phyloP scores from a whole-genome alignment of 495 filamentous ascomycete genomes.

The Trichoderma orchidacearum region DNA sequence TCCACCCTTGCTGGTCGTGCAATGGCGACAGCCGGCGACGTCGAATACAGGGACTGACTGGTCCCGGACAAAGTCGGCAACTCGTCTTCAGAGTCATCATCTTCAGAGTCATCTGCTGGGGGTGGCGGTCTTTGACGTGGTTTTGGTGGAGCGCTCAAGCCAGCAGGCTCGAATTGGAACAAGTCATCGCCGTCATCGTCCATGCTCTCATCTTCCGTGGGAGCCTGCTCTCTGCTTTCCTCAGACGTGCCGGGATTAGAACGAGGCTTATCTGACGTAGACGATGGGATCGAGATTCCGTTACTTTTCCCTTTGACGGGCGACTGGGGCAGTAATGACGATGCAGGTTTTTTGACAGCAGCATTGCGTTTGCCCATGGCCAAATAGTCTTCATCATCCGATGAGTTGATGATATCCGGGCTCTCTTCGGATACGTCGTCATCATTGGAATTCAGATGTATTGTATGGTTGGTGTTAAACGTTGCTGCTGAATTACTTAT shows the following conservation, averaged over 20 bases:
- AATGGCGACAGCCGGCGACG: constrained; percentile 9
- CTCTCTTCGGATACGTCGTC: not conserved
- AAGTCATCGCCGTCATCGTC: constrained; percentile 6
- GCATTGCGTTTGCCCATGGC: not conserved
- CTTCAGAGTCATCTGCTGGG: constrained; percentile 9
- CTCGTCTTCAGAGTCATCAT: constrained; percentile 12
- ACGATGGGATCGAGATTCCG: not conserved
- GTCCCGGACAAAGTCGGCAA: constrained; percentile 8
- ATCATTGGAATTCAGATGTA: not conserved
- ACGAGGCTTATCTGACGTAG: not conserved
- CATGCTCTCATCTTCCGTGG: not conserved
- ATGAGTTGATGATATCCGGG: not conserved
- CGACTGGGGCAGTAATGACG: not conserved
- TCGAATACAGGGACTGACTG: constrained; percentile 11
- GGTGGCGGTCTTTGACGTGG: not conserved
- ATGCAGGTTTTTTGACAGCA: not conserved
- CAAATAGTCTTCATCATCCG: not conserved
- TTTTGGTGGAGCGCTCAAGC: not conserved
- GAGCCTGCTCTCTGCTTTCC: not conserved
- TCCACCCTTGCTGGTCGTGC: constrained; percentile 6
- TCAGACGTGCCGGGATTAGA: not conserved
- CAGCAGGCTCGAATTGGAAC: constrained; percentile 14
- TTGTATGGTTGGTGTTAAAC: not conserved
- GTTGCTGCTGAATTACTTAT: not conserved
- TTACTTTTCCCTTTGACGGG: not conserved